Conservation (phyloP, 2,329 filamentous ascomycete species). For the Colletotrichum simmondsii region DNA sequence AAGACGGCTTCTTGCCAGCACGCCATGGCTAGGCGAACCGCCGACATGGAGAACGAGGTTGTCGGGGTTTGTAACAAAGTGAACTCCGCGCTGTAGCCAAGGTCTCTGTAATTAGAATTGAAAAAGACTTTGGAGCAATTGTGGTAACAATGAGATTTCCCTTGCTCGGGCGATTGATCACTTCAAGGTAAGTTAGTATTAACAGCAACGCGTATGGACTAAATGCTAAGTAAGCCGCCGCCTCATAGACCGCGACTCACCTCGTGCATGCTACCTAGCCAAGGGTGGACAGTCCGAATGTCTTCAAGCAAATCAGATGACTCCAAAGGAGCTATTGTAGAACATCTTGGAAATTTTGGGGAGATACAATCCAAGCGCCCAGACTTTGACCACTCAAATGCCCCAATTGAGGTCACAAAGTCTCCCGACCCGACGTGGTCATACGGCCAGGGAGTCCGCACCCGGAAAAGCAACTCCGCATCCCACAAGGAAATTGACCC, state of each 20-base stretch:
- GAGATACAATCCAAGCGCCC: constrained; percentile 74
- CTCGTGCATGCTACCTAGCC: not conserved
- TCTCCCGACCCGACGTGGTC: constrained; percentile 73
- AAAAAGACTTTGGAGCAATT: not conserved
- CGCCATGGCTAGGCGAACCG: too few species aligned
- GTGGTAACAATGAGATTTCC: not conserved
- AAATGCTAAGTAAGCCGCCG: not conserved
- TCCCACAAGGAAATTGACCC: constrained; percentile 83
- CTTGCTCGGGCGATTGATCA: not conserved
- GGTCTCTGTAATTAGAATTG: not conserved
- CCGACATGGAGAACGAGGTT: too few species aligned
- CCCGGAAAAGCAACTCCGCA: constrained; percentile 33
- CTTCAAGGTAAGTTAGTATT: not conserved
- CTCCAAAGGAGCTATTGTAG: not conserved
- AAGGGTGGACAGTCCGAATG: not conserved
- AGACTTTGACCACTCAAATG: constrained; percentile 60
- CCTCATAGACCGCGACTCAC: not conserved
- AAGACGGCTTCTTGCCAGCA: not conserved
- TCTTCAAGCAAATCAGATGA: not conserved
- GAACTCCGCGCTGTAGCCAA: not conserved
- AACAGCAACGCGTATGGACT: not conserved
- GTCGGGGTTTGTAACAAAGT: not conserved
- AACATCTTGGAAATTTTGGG: constrained; percentile 68
- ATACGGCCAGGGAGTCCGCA: constrained; percentile 60
- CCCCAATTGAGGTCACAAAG: constrained; percentile 67